Evolutionary conservation across 2,329 filamentous ascomycete genomes (phyloP).

Genomic region (Hortaea sp.): DNA sequence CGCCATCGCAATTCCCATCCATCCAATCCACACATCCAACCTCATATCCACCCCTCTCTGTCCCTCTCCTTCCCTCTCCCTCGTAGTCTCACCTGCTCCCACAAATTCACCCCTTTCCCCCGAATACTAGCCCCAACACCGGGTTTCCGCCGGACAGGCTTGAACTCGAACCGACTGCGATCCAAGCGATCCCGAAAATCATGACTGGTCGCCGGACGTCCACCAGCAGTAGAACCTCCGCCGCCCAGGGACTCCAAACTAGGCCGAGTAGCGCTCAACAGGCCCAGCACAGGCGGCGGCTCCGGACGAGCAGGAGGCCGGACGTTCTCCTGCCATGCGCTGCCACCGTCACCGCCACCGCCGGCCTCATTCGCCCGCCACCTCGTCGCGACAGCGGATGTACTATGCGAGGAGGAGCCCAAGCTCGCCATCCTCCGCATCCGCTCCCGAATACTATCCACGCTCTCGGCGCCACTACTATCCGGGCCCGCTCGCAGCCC

Average conservation of each 20-base stretch:
- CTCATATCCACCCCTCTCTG: constrained; percentile 18
- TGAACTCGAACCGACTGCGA: constrained; percentile 25
- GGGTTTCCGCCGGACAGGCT: constrained; percentile 17
- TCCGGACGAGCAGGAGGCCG: neutral
- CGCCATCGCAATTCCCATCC: too few species aligned
- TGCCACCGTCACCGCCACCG: neutral
- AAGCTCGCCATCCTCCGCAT: constrained; percentile 19
- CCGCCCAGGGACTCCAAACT: neutral
- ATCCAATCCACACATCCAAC: too few species aligned
- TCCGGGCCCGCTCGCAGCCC: neutral
- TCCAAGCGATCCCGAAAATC: constrained; percentile 21
- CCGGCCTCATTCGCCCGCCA: neutral
- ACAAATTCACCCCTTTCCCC: constrained; percentile 15
- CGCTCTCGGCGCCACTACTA: constrained; percentile 2
- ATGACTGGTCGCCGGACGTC: constrained; percentile 13
- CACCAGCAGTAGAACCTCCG: neutral
- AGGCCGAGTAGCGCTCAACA: neutral
- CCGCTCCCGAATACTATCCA: constrained; percentile 12
- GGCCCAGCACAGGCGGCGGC: neutral
- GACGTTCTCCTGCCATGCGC: constrained; percentile 4
- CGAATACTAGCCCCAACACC: constrained; percentile 13
- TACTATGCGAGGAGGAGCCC: constrained; percentile 17
- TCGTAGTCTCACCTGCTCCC: constrained; percentile 11
- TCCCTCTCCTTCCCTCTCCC: constrained; percentile 8
- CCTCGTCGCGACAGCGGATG: constrained; percentile 1